These are phyloP conservation scores for Boletus reticuloceps DNA, from an alignment of 768 basidiomycete species.

Conservation along the genomic window DNA sequence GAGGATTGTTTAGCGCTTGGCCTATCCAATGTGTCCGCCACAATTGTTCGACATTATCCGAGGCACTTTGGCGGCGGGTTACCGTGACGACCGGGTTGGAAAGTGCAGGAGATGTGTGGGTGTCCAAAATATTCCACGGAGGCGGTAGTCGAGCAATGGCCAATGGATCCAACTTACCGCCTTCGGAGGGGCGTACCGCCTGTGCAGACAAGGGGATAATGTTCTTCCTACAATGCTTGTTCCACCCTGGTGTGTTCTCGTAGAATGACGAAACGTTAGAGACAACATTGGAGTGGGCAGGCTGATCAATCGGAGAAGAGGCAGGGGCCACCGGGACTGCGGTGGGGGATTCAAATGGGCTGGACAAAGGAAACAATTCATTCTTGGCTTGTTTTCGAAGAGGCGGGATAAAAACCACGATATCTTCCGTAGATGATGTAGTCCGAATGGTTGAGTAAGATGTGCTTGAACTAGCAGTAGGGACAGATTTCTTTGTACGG, in stretches of 20 bases:
- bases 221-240: background rate
- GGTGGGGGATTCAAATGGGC: background rate
- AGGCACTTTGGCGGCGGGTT: background rate
- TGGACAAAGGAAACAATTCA: background rate
- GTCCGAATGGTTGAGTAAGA: slow-evolving; percentile 1
- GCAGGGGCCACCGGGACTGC: background rate
- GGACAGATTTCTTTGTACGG: background rate
- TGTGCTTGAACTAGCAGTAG: background rate
- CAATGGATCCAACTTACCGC: slow-evolving; percentile 17
- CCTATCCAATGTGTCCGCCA: background rate
- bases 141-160: slow-evolving; percentile 29
- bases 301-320: background rate
- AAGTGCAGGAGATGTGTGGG: background rate
- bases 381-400: slow-evolving; percentile 2
- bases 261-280: slow-evolving; percentile 23
- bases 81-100: background rate
- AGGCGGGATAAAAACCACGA: slow-evolving; percentile 20
- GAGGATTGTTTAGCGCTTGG: slow-evolving; percentile 4
- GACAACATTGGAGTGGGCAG: background rate
- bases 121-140: slow-evolving; percentile 20
- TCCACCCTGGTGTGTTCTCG: background rate
- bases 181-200: slow-evolving; percentile 14
- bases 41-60: background rate
- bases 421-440: slow-evolving; percentile 8
- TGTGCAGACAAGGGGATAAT: slow-evolving; percentile 20